Evolutionary conservation across 2,329 filamentous ascomycete species (phyloP).

Genomic region (Colletotrichum endophyticum): DNA sequence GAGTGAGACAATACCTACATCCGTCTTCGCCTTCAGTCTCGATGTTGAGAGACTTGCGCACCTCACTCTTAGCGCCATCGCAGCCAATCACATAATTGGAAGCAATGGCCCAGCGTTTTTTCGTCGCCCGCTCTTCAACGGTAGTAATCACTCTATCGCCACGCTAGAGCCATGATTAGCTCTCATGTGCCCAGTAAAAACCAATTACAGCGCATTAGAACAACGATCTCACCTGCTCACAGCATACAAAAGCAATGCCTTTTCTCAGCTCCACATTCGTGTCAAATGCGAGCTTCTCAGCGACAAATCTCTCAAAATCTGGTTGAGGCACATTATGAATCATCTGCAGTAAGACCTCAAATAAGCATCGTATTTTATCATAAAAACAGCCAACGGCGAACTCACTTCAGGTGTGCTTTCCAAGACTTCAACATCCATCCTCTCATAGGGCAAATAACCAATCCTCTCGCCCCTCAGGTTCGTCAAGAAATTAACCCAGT

Average conservation of each 20-base stretch:
- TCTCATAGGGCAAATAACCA: slow-evolving; percentile 14
- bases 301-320: slow-evolving; percentile 36
- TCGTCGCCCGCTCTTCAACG: slow-evolving; percentile 31
- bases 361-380: not conserved
- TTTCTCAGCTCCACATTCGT: slow-evolving; percentile 33
- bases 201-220: not conserved
- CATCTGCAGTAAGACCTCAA: slow-evolving; percentile 28
- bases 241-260: slow-evolving; percentile 35
- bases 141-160: slow-evolving; percentile 29
- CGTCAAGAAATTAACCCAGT: slow-evolving; percentile 19
- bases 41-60: slow-evolving; percentile 35
- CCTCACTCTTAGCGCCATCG: slow-evolving; percentile 38
- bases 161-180: slow-evolving; percentile 2
- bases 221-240: slow-evolving; percentile 31
- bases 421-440: slow-evolving; percentile 14
- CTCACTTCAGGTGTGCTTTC: slow-evolving; percentile 18
- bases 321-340: slow-evolving; percentile 48
- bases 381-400: not conserved
- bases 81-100: slow-evolving; percentile 39
- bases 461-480: slow-evolving; percentile 15
- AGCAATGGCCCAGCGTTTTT: slow-evolving; percentile 27
- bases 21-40: slow-evolving; percentile 46
- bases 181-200: not conserved
- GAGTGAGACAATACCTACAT: slow-evolving; percentile 29
- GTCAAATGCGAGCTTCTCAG: slow-evolving; percentile 27